Evolutionary conservation across 192 early-diverging fungal species (phyloP), one percentile per base, ranked within the genome.

Genomic region (Coemansia sp.): DNA sequence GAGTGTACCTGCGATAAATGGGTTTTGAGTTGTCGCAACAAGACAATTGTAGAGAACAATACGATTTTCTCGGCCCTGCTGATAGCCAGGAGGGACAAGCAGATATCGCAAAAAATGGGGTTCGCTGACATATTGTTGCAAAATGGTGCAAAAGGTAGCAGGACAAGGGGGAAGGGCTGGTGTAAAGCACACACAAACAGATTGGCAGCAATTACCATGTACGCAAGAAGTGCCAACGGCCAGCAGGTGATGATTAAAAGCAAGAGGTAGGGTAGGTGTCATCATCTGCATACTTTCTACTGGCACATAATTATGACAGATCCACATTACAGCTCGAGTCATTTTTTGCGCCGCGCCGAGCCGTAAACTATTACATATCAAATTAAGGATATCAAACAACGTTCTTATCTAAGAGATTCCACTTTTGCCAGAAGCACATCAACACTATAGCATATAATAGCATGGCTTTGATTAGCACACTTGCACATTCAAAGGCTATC

Each of bases 171-270:
- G n/a, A 44, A 14, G 16, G 7, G 14, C 24, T 31, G 49, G 7
- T 38, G 22, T 27, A 50, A 50, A 34, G 8, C n/a, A 18, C 30
- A 34, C 21, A 31, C 27, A 34, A 8, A 31, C 27, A 30, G 30
- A 56, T 4, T 32, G 25, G 28, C 26, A 60, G 50, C 59, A 60
- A 60, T 60, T 31, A 26, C 25, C 25, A 49, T 60, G 27, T 50
- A 18, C 31, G 48, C 59, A 24, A 25, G 19, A 18, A 27, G 14
- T 3, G 14, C 38, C 49, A 21, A 24, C 47, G 19, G 27, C 30
- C 12, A 56, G 25, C 55, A 56, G 30, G n/a, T 44, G 16, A 44
- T 16, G 9, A 16, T 44, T 44, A 44, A 44, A 44, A 14, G 12
- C 5, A 44, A 16, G 16, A 16, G 12, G 32, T 7, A 56, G n/a